Evolutionary conservation across 768 basidiomycete genomes (phyloP).

Genomic region (Coprinopsis cinerea): DNA sequence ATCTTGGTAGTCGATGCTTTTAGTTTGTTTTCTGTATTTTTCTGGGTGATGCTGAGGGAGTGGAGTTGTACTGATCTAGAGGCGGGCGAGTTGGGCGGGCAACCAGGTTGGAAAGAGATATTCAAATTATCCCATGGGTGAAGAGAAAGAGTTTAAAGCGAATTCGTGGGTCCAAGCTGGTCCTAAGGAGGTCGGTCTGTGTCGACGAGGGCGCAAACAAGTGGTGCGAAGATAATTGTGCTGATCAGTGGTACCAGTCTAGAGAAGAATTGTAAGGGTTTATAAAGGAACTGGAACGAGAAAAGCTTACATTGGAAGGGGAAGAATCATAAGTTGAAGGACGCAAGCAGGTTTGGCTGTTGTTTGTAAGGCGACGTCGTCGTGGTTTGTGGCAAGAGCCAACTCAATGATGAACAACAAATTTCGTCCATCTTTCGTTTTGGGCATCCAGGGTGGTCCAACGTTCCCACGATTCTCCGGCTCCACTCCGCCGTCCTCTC

Average conservation of each 20-base stretch:
- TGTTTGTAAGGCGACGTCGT: constrained; percentile 1
- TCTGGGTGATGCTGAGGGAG: constrained; percentile 7
- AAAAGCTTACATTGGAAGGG: constrained; percentile 28
- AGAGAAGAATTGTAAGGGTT: constrained; percentile 13
- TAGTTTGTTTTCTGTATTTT: constrained; percentile 11
- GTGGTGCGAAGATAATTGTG: constrained; percentile 59
- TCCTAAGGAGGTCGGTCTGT: constrained; percentile 77
- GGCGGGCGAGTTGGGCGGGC: constrained; percentile 27
- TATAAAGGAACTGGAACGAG: constrained; percentile 7
- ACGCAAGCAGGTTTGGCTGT: constrained; percentile 16
- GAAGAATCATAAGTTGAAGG: constrained; percentile 49
- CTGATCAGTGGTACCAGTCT: constrained; percentile 45
- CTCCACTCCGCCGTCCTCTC: background rate
- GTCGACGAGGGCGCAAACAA: constrained; percentile 54
- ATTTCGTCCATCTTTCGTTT: constrained; percentile 10
- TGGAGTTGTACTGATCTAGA: constrained; percentile 26
- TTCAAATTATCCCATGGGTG: constrained; percentile 51
- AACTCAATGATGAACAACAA: background rate
- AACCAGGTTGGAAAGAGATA: constrained; percentile 33
- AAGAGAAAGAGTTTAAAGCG: constrained; percentile 21
- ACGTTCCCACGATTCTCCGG: constrained; percentile 14
- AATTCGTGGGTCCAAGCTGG: constrained; percentile 17
- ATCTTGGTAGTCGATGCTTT: constrained; percentile 20
- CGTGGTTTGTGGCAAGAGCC: constrained; percentile 4
- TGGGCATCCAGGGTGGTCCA: too few relatives aligned